These are phyloP conservation scores for Aspergillus sp. DNA, from an alignment of 2,329 filamentous ascomycete species.

Conservation along the genomic window DNA sequence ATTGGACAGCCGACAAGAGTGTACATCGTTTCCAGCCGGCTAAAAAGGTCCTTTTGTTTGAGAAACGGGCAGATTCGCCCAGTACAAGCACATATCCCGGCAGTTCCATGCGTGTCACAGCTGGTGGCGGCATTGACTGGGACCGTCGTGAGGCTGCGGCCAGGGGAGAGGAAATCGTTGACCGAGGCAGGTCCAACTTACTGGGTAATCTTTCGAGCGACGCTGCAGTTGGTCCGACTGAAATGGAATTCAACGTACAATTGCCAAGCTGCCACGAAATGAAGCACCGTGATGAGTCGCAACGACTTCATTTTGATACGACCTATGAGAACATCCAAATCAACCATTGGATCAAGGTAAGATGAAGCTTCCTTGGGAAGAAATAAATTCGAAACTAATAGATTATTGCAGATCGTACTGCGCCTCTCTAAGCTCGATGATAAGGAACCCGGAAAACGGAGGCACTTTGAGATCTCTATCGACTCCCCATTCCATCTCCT, in stretches of 20 bases:
- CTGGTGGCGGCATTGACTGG: constrained; percentile 72
- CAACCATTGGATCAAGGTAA: constrained; percentile 92
- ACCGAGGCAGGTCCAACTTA: constrained; percentile 58
- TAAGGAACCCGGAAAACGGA: constrained; percentile 67
- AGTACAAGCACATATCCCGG: constrained; percentile 66
- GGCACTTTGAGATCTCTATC: constrained; percentile 93
- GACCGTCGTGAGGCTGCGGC: constrained; percentile 52
- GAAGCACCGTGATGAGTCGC: constrained; percentile 60
- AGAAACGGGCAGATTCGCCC: constrained; percentile 75
- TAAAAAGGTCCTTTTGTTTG: constrained; percentile 76
- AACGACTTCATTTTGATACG: constrained; percentile 76
- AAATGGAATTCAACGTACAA: constrained; percentile 91
- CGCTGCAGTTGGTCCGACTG: constrained; percentile 73
- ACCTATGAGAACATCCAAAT: constrained; percentile 92
- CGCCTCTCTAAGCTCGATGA: constrained; percentile 78
- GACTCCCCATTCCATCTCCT: constrained; percentile 92
- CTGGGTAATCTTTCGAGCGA: constrained; percentile 74
- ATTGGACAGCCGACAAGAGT: constrained; percentile 78
- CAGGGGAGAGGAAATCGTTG: constrained; percentile 48
- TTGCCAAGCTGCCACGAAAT: constrained; percentile 83
- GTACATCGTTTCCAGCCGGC: constrained; percentile 79
- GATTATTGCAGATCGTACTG: constrained; percentile 66
- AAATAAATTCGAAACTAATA: constrained; percentile 7
- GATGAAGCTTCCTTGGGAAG: constrained; percentile 14
- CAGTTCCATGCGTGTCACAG: constrained; percentile 68